Evolutionary conservation across 345 rosid genomes (phyloP).

Genomic region (Camelina laxa): DNA sequence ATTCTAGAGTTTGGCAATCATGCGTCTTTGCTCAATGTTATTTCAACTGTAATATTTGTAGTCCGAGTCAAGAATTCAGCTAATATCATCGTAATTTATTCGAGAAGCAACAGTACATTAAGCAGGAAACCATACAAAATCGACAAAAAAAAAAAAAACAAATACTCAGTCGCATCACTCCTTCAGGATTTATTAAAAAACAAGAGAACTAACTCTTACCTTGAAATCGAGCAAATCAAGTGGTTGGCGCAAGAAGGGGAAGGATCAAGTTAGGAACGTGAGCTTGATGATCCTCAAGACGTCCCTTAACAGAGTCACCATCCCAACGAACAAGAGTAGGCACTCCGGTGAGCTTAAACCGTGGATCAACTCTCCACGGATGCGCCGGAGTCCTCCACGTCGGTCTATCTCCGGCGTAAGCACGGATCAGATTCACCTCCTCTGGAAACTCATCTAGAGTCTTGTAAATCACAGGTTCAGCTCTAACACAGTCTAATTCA

Average conservation of each 20-base stretch:
- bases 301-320: constrained; percentile 55
- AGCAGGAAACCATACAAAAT: constrained; percentile 11
- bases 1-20: background rate
- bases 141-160: background rate
- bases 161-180: background rate
- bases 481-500: constrained; percentile 82
- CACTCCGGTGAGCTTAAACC: constrained; percentile 78
- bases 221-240: background rate
- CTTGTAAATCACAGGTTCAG: constrained; percentile 85
- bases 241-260: constrained; percentile 44
- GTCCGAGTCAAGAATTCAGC: background rate
- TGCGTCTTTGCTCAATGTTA: background rate
- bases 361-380: constrained; percentile 73
- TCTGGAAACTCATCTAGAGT: constrained; percentile 67
- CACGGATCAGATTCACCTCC: constrained; percentile 64
- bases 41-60: too few relatives aligned
- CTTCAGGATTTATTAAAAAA: constrained; percentile 16
- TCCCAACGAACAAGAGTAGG: constrained; percentile 83
- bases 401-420: constrained; percentile 83
- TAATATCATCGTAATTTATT: background rate
- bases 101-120: background rate
- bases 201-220: background rate
- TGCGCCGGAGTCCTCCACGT: constrained; percentile 84
- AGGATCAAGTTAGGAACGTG: constrained; percentile 66
- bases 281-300: constrained; percentile 86